Percentiles rank a stretch among this genome's conserved stretches.
Evolutionary conservation across 1,284 basidiomycete species (phyloP).

Genomic region (Ceratobasidium sp.): DNA sequence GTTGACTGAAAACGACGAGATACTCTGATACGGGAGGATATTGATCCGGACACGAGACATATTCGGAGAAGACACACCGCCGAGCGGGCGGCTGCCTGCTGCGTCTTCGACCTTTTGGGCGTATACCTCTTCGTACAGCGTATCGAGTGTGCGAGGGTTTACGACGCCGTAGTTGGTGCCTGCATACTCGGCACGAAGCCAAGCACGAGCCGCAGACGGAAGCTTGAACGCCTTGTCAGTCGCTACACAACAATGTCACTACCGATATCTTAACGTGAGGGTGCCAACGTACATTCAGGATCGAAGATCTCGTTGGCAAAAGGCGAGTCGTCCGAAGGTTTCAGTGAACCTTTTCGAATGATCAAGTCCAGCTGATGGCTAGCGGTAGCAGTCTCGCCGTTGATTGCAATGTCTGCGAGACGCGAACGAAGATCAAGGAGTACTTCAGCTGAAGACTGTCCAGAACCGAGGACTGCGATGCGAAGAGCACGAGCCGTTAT

Average conservation of each 20-base stretch:
- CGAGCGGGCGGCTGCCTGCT: slow-evolving; percentile 29
- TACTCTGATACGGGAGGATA: slow-evolving; percentile 39
- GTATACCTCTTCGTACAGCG: slow-evolving; percentile 63
- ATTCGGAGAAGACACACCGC: slow-evolving; percentile 18
- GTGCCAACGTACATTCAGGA: slow-evolving; percentile 56
- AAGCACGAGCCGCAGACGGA: slow-evolving; percentile 53
- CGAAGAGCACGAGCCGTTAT: slow-evolving; percentile 47
- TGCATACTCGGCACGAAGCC: slow-evolving; percentile 58
- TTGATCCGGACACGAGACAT: slow-evolving; percentile 33
- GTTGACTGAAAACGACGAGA: slow-evolving; percentile 3
- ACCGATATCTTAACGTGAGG: slow-evolving; percentile 15
- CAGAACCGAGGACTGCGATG: slow-evolving; percentile 63
- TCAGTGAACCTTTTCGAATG: slow-evolving; percentile 61
- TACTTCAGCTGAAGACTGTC: slow-evolving; percentile 64
- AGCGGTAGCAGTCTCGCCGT: slow-evolving; percentile 48
- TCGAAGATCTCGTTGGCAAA: slow-evolving; percentile 68
- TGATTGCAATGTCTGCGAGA: slow-evolving; percentile 54
- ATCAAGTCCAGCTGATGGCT: slow-evolving; percentile 61
- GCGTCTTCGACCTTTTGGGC: slow-evolving; percentile 60
- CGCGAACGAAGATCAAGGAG: slow-evolving; percentile 54
- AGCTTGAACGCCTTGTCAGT: slow-evolving; percentile 56
- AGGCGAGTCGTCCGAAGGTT: slow-evolving; percentile 64
- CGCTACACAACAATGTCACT: slow-evolving; percentile 23
- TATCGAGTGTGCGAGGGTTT: slow-evolving; percentile 58
- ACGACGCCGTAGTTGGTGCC: slow-evolving; percentile 66